Evolutionary conservation across 371 early-diverging fungal species (phyloP).

Genomic region (Rhizopus stolonifer): DNA sequence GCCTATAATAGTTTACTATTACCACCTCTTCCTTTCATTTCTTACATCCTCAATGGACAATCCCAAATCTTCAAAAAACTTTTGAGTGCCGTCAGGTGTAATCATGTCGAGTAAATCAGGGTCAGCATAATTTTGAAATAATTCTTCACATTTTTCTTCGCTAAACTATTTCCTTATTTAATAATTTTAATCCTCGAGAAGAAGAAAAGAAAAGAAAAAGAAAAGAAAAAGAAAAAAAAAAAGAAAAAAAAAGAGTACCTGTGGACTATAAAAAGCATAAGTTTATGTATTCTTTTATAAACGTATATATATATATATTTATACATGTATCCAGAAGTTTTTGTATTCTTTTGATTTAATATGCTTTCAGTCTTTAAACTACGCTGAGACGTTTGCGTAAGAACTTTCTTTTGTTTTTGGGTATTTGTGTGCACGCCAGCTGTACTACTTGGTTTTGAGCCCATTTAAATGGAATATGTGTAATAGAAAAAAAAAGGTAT

Average conservation of each 20-base stretch:
- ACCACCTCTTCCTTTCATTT: background rate
- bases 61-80: conserved; percentile 44
- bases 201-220: too few relatives aligned
- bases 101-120: conserved; percentile 39
- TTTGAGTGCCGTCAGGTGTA: conserved; percentile 40
- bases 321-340: too few relatives aligned
- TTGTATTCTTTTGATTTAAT: background rate
- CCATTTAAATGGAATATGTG: conserved; percentile 18
- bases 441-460: conserved; percentile 23
- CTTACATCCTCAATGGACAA: conserved; percentile 45
- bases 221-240: too few relatives aligned
- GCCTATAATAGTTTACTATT: conserved; percentile 36
- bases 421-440: conserved; percentile 3
- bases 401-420: conserved; percentile 22
- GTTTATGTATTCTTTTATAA: background rate
- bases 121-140: conserved; percentile 42
- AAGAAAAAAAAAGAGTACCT: conserved; percentile 21
- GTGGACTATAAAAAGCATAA: conserved; percentile 4
- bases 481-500: background rate
- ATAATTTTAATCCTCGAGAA: background rate
- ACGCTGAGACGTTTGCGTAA: conserved; percentile 19
- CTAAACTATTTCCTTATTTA: conserved; percentile 25
- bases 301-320: too few relatives aligned
- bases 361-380: background rate
- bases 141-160: conserved; percentile 29